Evolutionary conservation across 2,329 filamentous ascomycete genomes (phyloP).

Genomic region (Talaromyces funiculosus): DNA sequence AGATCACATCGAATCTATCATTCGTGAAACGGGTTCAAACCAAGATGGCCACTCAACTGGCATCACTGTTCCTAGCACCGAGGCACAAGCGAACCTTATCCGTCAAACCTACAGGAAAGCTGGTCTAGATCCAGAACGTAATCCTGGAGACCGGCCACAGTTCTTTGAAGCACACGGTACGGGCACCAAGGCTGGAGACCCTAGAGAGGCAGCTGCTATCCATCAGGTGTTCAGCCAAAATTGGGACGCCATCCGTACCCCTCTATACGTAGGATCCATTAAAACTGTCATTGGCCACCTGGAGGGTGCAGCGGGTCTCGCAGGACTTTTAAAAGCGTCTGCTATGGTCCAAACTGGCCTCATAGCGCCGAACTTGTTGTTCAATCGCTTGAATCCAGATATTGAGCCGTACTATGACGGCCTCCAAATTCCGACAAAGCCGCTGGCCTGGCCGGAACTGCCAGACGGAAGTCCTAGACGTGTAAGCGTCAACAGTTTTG

Average conservation of each 20-base stretch:
- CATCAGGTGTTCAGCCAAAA: background rate
- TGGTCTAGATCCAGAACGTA: background rate
- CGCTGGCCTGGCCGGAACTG: background rate
- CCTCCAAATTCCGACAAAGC: background rate
- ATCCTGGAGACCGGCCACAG: background rate
- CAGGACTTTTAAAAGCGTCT: background rate
- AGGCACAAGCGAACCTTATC: background rate
- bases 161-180: background rate
- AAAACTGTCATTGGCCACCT: background rate
- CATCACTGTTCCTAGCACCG: background rate
- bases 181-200: background rate
- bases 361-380: background rate
- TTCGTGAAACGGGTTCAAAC: background rate
- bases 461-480: background rate
- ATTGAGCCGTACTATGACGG: background rate
- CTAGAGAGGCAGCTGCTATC: background rate
- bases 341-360: background rate
- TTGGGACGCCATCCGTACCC: background rate
- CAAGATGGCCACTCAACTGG: background rate
- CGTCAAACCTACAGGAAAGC: background rate
- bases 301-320: background rate
- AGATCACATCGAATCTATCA: background rate
- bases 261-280: background rate
- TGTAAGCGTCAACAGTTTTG: background rate
- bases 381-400: background rate